Conservation (phyloP, 2,329 filamentous ascomycete species). For the Colletotrichum camelliae region DNA sequence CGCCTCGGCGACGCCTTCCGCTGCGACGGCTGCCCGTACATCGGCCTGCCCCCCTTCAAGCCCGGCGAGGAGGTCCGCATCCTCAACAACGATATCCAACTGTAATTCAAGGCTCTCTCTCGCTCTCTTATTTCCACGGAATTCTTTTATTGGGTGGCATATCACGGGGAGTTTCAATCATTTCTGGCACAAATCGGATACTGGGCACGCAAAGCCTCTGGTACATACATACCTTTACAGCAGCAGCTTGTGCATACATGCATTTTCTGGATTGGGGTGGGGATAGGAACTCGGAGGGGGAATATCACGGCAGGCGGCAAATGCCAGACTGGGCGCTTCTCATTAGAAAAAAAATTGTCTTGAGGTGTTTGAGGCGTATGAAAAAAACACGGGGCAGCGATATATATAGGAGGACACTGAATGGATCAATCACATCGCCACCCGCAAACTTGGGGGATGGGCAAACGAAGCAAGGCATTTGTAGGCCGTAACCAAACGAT, state of each 20-base stretch:
- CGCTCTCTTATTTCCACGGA: not conserved
- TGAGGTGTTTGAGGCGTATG: slow-evolving; percentile 1
- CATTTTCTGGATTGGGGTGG: not conserved
- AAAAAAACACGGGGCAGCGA: not conserved
- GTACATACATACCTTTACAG: not conserved
- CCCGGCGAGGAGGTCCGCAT: slow-evolving; percentile 92
- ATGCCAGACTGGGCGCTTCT: not conserved
- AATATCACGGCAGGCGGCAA: not conserved
- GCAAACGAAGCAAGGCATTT: not conserved
- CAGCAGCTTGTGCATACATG: not conserved
- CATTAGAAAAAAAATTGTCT: not conserved
- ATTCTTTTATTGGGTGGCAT: not conserved
- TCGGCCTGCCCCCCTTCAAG: slow-evolving; percentile 94
- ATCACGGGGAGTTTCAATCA: not conserved
- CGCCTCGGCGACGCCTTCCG: slow-evolving; percentile 90
- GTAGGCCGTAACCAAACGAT: not conserved
- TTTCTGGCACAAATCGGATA: not conserved
- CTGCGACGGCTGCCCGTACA: slow-evolving; percentile 78
- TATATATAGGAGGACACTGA: not conserved
- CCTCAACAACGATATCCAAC: slow-evolving; percentile 83
- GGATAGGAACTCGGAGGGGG: not conserved
- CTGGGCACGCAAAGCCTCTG: not conserved
- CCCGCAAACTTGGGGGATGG: not conserved
- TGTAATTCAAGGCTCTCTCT: slow-evolving; percentile 50
- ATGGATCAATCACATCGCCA: not conserved